These are phyloP conservation scores for Coniophora puteana DNA, from an alignment of 1,284 basidiomycete genomes.

Conservation along the genomic window DNA sequence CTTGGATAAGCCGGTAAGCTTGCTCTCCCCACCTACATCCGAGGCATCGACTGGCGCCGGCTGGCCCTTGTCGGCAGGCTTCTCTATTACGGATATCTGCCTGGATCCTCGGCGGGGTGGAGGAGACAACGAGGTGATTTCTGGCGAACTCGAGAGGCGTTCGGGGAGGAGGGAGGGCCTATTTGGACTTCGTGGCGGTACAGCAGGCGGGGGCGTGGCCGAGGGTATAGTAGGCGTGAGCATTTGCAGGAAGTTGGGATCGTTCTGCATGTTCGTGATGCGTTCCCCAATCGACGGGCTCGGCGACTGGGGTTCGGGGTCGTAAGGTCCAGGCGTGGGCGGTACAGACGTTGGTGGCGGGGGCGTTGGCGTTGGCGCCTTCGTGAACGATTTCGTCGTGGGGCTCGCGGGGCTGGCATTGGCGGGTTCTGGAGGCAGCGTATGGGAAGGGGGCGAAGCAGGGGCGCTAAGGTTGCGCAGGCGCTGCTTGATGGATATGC, in stretches of 20 bases:
- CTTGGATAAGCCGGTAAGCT: conserved; percentile 8
- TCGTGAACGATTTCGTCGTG: conserved; percentile 8
- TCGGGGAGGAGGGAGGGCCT: conserved; percentile 6
- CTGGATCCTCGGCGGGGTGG: conserved; percentile 24
- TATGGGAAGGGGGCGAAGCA: conserved; percentile 32
- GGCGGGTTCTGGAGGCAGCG: conserved; percentile 11
- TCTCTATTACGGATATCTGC: conserved; percentile 14
- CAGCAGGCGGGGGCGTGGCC: conserved; percentile 26
- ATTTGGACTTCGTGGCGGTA: conserved; percentile 11
- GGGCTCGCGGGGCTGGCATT: conserved; percentile 5
- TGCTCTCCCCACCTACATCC: conserved; percentile 11
- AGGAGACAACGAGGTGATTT: conserved; percentile 26
- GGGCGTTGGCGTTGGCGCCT: conserved; percentile 13
- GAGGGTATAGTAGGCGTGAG: conserved; percentile 40
- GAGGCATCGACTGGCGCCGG: conserved; percentile 8
- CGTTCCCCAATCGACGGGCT: conserved; percentile 55
- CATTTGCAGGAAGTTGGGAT: conserved; percentile 55
- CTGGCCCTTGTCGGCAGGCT: conserved; percentile 8
- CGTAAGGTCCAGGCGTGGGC: conserved; percentile 18
- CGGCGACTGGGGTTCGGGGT: conserved; percentile 26
- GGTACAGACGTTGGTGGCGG: conserved; percentile 11
- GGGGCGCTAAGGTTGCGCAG: conserved; percentile 61
- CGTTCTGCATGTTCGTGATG: conserved; percentile 49
- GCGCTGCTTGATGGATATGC: conserved; percentile 52
- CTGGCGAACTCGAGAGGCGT: conserved; percentile 11